Base-by-base conservation (phyloP, 2,329 filamentous ascomycete genomes). In the Diaporthe nobilis region DNA sequence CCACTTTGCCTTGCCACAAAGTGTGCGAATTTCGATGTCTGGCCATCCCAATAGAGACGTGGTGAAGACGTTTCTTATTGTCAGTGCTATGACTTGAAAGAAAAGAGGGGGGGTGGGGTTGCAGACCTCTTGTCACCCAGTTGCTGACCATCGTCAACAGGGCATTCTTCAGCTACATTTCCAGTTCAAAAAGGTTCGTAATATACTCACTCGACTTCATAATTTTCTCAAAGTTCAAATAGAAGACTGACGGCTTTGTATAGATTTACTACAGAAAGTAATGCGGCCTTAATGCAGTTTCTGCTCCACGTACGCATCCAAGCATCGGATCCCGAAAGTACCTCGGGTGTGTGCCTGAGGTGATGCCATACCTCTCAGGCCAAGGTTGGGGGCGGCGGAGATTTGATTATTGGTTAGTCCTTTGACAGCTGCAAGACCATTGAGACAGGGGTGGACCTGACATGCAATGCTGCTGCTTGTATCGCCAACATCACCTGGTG, bases 131-230 rank as follows among this genome's bases (percentile, higher is more conserved):
- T 57, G 51, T 73, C 31, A 70, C 15, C 25, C 37, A 71, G 5
- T 17, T 72, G 47, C 77, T 80, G 63, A 79, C 72, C 49, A 63
- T 20, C 47, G 25, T 42, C 34, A 49, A 72, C 82, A 97, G 94
- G 96, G 96, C 72, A 98, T 98, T 80, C 87, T 99, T 75, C 96
- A 98, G 86, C 90, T 99, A 75, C 96, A 98, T 84, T 99, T 99
- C 84, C 96, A 98, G 84, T 98, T 98, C 89, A 99, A 98, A 85
- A 98, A 98, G 92, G 95, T 97, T 85, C 58, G 74, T 53, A 82
- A 85, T 79, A 73, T 74, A 71, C 51, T 65, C 25, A 75, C 47
- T 72, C 3, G 13, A 60, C 28, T 53, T 51, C 2, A 39, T 20
- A 15, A 44, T 44, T 49, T 22, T n/a, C 22, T 55, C 1, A 22